A percentile compares a stretch with the other conserved stretches of the same genome.
Evolutionary conservation across 306 rosid species (phyloP).

Genomic region (Echinosophora koreensis): DNA sequence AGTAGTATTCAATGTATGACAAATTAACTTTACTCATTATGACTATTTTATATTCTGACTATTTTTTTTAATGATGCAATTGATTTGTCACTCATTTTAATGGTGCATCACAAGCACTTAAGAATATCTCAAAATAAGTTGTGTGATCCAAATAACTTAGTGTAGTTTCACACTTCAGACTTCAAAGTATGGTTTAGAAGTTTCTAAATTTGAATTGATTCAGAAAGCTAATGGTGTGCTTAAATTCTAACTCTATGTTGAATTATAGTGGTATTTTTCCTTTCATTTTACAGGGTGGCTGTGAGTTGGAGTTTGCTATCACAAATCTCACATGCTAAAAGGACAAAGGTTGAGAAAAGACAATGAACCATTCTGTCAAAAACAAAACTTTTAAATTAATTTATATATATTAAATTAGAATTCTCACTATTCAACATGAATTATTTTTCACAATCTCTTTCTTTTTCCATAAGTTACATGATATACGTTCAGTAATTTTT

Average conservation of each 20-base stretch:
- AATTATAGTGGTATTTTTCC: neutral
- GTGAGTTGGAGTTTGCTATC: neutral
- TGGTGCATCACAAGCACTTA: neutral
- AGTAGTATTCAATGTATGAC: no score
- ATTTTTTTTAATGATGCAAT: no score
- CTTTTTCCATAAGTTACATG: no score
- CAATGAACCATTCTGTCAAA: no score
- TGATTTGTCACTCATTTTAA: neutral
- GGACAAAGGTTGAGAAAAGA: no score
- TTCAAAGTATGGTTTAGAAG: neutral
- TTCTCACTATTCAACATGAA: no score
- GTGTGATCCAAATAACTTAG: neutral
- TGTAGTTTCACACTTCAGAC: neutral
- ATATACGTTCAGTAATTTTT: no score
- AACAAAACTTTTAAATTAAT: no score
- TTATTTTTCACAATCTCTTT: no score
- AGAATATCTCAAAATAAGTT: neutral
- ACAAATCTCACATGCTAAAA: neutral
- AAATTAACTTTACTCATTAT: no score
- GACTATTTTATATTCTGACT: no score
- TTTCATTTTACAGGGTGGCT: neutral
- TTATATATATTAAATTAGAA: no score
- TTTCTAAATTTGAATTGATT: neutral
- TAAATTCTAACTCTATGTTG: neutral
- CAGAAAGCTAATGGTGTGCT: neutral